These are phyloP conservation scores for Calvatia gigantea DNA, from an alignment of 768 basidiomycete species.

Conservation along the genomic window DNA sequence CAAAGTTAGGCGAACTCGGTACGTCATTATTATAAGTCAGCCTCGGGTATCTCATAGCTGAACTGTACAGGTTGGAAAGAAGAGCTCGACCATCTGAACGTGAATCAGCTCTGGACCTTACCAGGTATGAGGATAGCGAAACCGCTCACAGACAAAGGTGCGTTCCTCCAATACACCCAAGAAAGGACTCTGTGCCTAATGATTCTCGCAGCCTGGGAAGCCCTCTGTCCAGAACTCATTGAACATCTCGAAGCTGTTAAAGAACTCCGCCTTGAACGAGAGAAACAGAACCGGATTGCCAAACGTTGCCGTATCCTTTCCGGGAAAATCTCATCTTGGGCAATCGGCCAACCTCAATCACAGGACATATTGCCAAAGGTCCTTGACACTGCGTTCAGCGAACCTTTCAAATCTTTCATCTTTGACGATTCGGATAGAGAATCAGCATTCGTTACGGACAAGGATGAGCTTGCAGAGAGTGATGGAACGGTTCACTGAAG, in stretches of 20 bases:
- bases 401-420: conserved; percentile 5
- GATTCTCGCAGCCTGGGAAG: conserved; percentile 21
- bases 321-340: neutral
- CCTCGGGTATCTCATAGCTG: neutral
- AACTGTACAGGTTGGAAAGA: conserved; percentile 10
- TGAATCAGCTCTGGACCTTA: conserved; percentile 8
- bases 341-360: neutral
- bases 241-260: conserved; percentile 12
- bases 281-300: neutral
- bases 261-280: conserved; percentile 8
- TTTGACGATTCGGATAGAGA: neutral
- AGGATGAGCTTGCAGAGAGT: conserved; percentile 10
- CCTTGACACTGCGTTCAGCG: neutral
- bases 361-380: neutral
- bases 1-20: conserved; percentile 16
- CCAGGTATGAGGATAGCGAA: conserved; percentile 18
- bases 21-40: neutral
- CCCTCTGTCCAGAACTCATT: conserved; percentile 19
- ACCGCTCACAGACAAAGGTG: conserved; percentile 23
- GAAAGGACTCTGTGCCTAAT: neutral
- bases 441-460: neutral
- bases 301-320: neutral
- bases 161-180: neutral
- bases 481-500: conserved; percentile 3
- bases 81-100: conserved; percentile 7